A percentile compares a stretch with the other conserved stretches of the same genome.
phyloP scores from a whole-genome alignment of 257 asterid species.

The Ocimum tenuiflorum region DNA sequence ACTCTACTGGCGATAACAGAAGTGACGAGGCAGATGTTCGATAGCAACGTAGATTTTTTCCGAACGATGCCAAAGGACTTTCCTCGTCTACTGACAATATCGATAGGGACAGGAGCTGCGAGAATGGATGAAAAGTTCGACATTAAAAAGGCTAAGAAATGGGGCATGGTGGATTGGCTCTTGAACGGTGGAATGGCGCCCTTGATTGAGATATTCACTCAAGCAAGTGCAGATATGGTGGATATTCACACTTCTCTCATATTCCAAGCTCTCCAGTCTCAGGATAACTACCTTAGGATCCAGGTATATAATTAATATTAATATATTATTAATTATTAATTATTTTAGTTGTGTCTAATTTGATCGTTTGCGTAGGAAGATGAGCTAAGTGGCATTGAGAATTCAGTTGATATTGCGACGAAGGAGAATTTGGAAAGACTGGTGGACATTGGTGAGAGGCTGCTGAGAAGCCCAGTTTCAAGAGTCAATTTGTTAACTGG shows the following conservation, averaged over 20 bases:
- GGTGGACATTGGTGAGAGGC: slow-evolving; percentile 29
- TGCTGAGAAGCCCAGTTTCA: slow-evolving; percentile 33
- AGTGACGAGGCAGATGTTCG: slow-evolving; percentile 44
- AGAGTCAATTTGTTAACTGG: slow-evolving; percentile 39
- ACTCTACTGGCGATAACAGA: slow-evolving; percentile 40
- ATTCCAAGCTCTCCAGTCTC: slow-evolving; percentile 34
- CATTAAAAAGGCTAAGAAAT: slow-evolving; percentile 29
- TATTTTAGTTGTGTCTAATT: too few relatives aligned
- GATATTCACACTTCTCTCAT: slow-evolving; percentile 41
- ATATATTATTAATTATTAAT: neutral
- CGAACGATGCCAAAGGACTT: slow-evolving; percentile 35
- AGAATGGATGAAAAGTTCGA: slow-evolving; percentile 32
- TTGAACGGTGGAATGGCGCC: slow-evolving; percentile 34
- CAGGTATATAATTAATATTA: slow-evolving; percentile 28
- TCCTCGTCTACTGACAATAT: slow-evolving; percentile 36
- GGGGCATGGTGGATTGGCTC: slow-evolving; percentile 53
- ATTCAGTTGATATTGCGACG: slow-evolving; percentile 41
- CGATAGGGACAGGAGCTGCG: slow-evolving; percentile 50
- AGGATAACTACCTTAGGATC: slow-evolving; percentile 43
- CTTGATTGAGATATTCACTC: slow-evolving; percentile 38
- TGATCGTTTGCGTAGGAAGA: slow-evolving; percentile 32
- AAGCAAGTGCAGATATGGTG: slow-evolving; percentile 52
- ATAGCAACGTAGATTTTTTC: slow-evolving; percentile 29
- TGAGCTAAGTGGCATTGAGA: slow-evolving; percentile 30
- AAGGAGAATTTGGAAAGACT: slow-evolving; percentile 40